Evolutionary conservation across 1,284 basidiomycete genomes (phyloP), one percentile per base, ranked within the genome.

Genomic region (Malassezia pachydermatis): DNA sequence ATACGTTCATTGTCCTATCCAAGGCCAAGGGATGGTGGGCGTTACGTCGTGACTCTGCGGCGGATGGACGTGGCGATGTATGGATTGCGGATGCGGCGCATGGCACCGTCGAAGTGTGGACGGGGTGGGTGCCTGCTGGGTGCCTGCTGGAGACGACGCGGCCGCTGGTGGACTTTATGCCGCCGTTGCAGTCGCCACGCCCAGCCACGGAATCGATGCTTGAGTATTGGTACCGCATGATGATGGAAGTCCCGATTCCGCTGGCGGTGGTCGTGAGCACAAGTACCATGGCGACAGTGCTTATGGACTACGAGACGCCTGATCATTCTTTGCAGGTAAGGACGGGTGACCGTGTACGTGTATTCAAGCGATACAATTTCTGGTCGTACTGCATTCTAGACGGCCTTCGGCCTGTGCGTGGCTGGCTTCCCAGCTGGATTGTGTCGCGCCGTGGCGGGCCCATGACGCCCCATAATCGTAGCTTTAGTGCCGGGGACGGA

Each of bases 11-110:
- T 59, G 92, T 96, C 64, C 76, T 94, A 45, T 87, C 86, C 51
- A 83, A 92, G 56, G 84, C 88, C 13, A 84, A 90, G 55, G 94
- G 94, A 0, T 98, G 94, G 94, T 99, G 92, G 88, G 86, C 95
- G 28, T 92, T 98, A 3, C 89, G 96, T 69, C 81, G 86, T 27
- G 94, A 98, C 72, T 49, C 65, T 1, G 45, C 54, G 17, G 83
- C 84, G 19, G 81, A 81, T 37, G 89, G 88, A 2, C 79, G 81
- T 5, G 89, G 89, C 11, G 75, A 82, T 41, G 80, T 88, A 58
- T 71, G 32, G 32, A 4, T 52, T 3, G 20, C 22, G 13, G 8
- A 13, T 11, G 8, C 17, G 17, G 32, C 27, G 24, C 37, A 50
- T n/a, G 24, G 22, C 19, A 19, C 13, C 13, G 40, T 48, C 20